phyloP scores from a whole-genome alignment of 345 rosid species.

The Populus davidiana region DNA sequence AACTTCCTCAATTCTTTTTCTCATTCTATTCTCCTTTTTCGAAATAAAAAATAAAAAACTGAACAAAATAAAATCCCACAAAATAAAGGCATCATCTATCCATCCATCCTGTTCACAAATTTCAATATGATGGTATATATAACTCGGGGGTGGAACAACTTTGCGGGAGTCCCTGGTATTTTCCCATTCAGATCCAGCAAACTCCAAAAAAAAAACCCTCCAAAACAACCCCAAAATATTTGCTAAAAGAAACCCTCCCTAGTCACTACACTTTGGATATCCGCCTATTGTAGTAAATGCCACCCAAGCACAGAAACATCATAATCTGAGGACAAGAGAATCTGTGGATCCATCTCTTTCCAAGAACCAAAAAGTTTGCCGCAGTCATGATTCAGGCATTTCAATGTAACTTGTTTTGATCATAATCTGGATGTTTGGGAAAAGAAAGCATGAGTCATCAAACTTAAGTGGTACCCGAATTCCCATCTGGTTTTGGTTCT shows the following conservation, averaged over 20 bases:
- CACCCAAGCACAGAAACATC: slow-evolving; percentile 21
- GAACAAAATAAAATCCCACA: slow-evolving; percentile 3
- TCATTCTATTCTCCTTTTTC: neutral
- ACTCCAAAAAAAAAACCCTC: neutral
- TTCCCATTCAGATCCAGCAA: neutral
- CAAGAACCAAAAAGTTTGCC: neutral
- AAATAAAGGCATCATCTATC: slow-evolving; percentile 6
- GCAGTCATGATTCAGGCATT: slow-evolving; percentile 8
- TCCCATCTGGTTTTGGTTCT: slow-evolving; percentile 48
- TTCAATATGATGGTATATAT: slow-evolving; percentile 7
- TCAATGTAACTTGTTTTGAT: neutral
- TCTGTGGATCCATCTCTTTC: neutral
- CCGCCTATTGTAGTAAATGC: slow-evolving; percentile 1
- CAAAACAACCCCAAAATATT: neutral
- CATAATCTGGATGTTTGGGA: neutral
- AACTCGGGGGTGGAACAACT: neutral
- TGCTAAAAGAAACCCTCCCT: slow-evolving; percentile 1
- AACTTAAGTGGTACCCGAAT: slow-evolving; percentile 30
- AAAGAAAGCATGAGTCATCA: neutral
- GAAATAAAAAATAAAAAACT: neutral
- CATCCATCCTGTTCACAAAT: slow-evolving; percentile 22
- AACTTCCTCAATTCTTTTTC: neutral
- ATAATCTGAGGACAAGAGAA: neutral
- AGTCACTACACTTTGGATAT: neutral
- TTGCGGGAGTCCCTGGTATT: neutral